phyloP scores from a whole-genome alignment of 805 yeast genomes.

The Torulaspora quercuum region DNA sequence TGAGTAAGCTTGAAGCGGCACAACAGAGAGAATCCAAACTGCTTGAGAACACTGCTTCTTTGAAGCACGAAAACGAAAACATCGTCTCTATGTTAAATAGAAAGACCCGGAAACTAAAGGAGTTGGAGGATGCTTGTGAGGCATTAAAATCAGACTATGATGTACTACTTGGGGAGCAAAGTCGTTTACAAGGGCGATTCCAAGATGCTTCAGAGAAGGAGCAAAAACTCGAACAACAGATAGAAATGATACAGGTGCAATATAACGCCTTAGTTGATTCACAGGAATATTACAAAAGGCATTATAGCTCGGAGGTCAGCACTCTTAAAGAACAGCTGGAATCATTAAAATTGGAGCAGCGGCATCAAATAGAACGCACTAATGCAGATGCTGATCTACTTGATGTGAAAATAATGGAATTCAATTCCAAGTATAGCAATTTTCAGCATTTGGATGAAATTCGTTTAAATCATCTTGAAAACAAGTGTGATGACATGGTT shows the following conservation, averaged over 20 bases:
- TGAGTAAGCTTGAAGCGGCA: conserved; percentile 48
- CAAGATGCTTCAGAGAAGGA: conserved; percentile 15
- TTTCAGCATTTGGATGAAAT: conserved; percentile 12
- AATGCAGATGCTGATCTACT: conserved; percentile 8
- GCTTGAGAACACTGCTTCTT: conserved; percentile 50
- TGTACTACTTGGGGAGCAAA: conserved; percentile 9
- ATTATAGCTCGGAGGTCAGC: conserved; percentile 24
- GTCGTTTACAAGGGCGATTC: conserved; percentile 7
- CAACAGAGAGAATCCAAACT: conserved; percentile 46
- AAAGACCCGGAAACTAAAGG: conserved; percentile 64
- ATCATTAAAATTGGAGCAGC: conserved; percentile 11
- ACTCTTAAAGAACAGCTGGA: conserved; percentile 13
- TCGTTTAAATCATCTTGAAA: conserved; percentile 12
- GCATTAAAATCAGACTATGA: conserved; percentile 11
- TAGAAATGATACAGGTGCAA: conserved; percentile 21
- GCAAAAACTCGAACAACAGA: conserved; percentile 15
- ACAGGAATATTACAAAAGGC: conserved; percentile 26
- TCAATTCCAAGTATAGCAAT: conserved; percentile 13
- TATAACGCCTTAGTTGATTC: conserved; percentile 29
- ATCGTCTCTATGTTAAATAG: conserved; percentile 63
- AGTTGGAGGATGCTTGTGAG: conserved; percentile 50
- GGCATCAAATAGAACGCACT: conserved; percentile 5
- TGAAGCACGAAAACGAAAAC: conserved; percentile 76
- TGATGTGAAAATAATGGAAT: conserved; percentile 10
- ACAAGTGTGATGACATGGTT: conserved; percentile 11